Conservation (phyloP, 2,329 filamentous ascomycete species). For the Periglandula ipomoeae region DNA sequence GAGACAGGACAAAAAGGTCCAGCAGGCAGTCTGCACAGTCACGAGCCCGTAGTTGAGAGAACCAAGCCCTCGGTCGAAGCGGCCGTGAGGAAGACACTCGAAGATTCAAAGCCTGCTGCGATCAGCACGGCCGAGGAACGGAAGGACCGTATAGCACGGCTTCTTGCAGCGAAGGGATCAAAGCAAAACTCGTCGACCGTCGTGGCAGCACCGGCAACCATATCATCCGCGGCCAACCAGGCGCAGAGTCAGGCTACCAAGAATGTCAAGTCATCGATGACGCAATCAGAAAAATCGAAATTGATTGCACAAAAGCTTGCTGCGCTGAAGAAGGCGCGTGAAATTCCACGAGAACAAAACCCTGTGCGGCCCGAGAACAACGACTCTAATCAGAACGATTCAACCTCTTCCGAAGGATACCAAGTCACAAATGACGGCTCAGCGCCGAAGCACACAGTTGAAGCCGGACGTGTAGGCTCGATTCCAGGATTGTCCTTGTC, state of each 20-base stretch:
- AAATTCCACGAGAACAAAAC: constrained; percentile 23
- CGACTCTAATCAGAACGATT: constrained; percentile 1
- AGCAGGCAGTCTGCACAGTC: neutral
- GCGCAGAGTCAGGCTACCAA: constrained; percentile 9
- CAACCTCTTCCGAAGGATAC: neutral
- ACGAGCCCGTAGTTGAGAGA: neutral
- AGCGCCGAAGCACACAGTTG: neutral
- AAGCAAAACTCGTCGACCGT: constrained; percentile 28
- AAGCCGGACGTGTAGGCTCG: constrained; percentile 4
- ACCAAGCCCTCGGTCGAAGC: neutral
- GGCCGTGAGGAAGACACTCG: neutral
- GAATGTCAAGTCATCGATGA: constrained; percentile 17
- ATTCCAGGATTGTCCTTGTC: constrained; percentile 29
- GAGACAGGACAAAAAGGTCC: neutral
- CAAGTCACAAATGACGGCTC: neutral
- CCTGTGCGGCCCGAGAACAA: neutral
- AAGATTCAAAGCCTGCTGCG: neutral
- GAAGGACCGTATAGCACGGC: constrained; percentile 67
- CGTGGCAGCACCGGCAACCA: constrained; percentile 5
- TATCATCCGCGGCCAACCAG: constrained; percentile 3
- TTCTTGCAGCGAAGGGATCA: constrained; percentile 63
- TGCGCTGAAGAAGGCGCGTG: constrained; percentile 53
- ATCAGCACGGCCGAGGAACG: constrained; percentile 48
- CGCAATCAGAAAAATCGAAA: constrained; percentile 59
- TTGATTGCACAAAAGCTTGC: constrained; percentile 72